phyloP scores from a whole-genome alignment of 805 yeast species.

The Teunomyces kruisii region DNA sequence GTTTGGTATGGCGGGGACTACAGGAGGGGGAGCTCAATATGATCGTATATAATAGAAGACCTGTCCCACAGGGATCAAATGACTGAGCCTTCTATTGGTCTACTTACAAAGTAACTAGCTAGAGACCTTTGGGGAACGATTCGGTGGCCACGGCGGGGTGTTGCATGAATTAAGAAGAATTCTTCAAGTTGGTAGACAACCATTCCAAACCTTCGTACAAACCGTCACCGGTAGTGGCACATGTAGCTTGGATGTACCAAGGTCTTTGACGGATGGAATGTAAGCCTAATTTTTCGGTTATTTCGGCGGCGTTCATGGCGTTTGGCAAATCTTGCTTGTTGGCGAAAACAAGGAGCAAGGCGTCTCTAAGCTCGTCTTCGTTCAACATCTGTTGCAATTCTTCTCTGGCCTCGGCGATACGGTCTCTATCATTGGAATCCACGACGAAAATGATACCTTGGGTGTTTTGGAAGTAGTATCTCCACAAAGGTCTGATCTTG shows the following conservation, averaged over 20 bases:
- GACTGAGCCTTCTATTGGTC: constrained; percentile 3
- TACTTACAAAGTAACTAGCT: constrained; percentile 6
- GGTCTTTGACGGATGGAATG: constrained; percentile 96
- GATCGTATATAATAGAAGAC: constrained; percentile 4
- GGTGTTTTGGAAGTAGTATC: constrained; percentile 45
- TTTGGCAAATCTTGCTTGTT: constrained; percentile 46
- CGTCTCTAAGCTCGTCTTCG: constrained; percentile 45
- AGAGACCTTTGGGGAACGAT: constrained; percentile 1
- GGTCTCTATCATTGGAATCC: constrained; percentile 44
- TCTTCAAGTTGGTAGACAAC: constrained; percentile 36
- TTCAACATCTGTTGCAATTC: constrained; percentile 45
- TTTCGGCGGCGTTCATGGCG: constrained; percentile 46
- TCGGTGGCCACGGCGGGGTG: neutral
- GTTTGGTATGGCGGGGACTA: neutral
- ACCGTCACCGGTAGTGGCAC: constrained; percentile 85
- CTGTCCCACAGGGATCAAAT: neutral
- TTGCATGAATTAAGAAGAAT: constrained; percentile 12
- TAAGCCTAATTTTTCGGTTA: constrained; percentile 44
- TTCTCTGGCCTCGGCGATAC: constrained; percentile 43
- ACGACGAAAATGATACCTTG: constrained; percentile 44
- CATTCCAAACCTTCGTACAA: constrained; percentile 40
- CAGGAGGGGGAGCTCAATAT: neutral
- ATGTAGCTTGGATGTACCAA: constrained; percentile 98
- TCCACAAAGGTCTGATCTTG: constrained; percentile 45
- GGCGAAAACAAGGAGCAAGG: constrained; percentile 40